phyloP scores from a whole-genome alignment of 2,329 filamentous ascomycete species.

The Aspergillus sp. region DNA sequence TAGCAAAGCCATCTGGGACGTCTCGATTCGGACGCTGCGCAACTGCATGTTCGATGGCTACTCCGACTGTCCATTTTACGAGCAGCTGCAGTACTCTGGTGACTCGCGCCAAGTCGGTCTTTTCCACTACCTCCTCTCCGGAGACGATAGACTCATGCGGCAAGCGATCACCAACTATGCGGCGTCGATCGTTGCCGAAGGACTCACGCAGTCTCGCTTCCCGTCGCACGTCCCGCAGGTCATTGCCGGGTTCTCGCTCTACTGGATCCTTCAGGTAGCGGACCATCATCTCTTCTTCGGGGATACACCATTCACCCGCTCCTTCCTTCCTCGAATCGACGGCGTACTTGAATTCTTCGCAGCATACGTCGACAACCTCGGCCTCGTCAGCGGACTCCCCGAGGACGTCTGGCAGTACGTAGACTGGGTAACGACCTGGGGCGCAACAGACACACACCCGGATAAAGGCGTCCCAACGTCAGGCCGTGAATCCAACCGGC shows the following conservation, averaged over 20 bases:
- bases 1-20: slow-evolving; percentile 34
- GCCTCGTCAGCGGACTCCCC: slow-evolving; percentile 30
- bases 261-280: slow-evolving; percentile 38
- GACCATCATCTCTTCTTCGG: slow-evolving; percentile 40
- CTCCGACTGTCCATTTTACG: slow-evolving; percentile 43
- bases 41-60: slow-evolving; percentile 45
- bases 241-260: slow-evolving; percentile 37
- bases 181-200: slow-evolving; percentile 31
- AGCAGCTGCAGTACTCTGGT: slow-evolving; percentile 40
- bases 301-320: slow-evolving; percentile 28
- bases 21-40: slow-evolving; percentile 36
- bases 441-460: slow-evolving; percentile 33
- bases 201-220: slow-evolving; percentile 37
- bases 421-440: slow-evolving; percentile 42
- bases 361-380: slow-evolving; percentile 23
- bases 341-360: slow-evolving; percentile 32
- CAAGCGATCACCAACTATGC: slow-evolving; percentile 41
- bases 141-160: slow-evolving; percentile 38
- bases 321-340: slow-evolving; percentile 31
- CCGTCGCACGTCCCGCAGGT: slow-evolving; percentile 38
- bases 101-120: slow-evolving; percentile 32
- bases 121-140: slow-evolving; percentile 40
- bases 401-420: slow-evolving; percentile 39
- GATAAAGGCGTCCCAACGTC: slow-evolving; percentile 48
- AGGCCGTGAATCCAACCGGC: slow-evolving; percentile 40